Conservation (phyloP, 1,284 basidiomycete species). For the Trichosporon sp. region DNA sequence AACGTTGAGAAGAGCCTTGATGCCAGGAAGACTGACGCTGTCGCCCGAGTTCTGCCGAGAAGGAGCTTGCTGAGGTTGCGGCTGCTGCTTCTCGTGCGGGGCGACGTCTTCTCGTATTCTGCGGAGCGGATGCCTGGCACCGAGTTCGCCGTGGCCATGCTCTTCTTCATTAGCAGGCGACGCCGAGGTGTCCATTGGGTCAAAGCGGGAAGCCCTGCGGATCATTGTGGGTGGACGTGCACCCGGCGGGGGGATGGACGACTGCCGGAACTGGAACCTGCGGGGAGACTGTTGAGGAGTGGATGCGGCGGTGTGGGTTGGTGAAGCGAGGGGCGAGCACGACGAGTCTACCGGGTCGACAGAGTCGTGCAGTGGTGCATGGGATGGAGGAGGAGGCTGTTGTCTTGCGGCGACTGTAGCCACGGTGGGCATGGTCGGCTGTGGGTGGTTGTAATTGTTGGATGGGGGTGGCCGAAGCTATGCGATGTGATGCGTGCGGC, state of each 20-base stretch:
- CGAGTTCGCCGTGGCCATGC: slow-evolving; percentile 36
- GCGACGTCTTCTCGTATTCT: slow-evolving; percentile 31
- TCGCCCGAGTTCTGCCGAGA: background rate
- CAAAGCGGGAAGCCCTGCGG: slow-evolving; percentile 31
- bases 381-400: background rate
- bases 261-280: background rate
- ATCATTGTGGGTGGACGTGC: slow-evolving; percentile 18
- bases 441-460: background rate
- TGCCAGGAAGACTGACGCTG: slow-evolving; percentile 32
- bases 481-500: background rate
- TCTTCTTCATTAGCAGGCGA: slow-evolving; percentile 19
- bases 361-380: background rate
- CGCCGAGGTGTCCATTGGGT: slow-evolving; percentile 35
- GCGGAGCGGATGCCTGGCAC: slow-evolving; percentile 36
- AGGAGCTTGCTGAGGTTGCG: background rate
- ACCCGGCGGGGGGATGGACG: slow-evolving; percentile 13
- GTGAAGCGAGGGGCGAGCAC: background rate
- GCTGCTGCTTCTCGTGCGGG: slow-evolving; percentile 6
- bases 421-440: slow-evolving; percentile 2
- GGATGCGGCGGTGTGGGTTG: background rate
- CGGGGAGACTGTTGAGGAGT: background rate
- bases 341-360: slow-evolving; percentile 1
- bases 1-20: slow-evolving; percentile 26
- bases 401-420: background rate
- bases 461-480: background rate